Evolutionary conservation across 2,329 filamentous ascomycete species (phyloP).

Genomic region (Cercospora sojina): DNA sequence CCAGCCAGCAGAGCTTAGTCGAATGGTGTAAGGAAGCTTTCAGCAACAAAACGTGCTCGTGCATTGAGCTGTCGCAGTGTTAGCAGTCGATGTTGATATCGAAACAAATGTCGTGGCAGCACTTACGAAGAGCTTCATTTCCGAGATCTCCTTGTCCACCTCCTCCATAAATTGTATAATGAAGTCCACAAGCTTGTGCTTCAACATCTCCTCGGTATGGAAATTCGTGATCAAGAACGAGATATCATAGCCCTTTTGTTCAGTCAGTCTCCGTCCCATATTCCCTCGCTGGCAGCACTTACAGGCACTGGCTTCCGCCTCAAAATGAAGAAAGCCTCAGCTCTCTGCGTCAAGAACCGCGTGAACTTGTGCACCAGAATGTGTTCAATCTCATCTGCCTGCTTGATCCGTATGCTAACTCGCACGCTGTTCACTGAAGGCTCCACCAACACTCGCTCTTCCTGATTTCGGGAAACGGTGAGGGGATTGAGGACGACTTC

Average conservation of each 20-base stretch:
- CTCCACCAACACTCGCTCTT: constrained; percentile 94
- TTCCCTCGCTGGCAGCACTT: constrained; percentile 29
- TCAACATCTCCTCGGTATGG: constrained; percentile 97
- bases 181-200: constrained; percentile 98
- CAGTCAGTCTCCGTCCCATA: constrained; percentile 19
- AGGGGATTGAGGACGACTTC: constrained; percentile 92
- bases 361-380: constrained; percentile 99
- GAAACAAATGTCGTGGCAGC: neutral
- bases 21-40: constrained; percentile 89
- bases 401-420: constrained; percentile 98
- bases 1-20: constrained; percentile 21
- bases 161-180: constrained; percentile 99
- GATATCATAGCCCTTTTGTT: constrained; percentile 83
- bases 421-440: constrained; percentile 95
- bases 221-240: constrained; percentile 98
- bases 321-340: constrained; percentile 95
- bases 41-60: constrained; percentile 92
- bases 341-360: constrained; percentile 90
- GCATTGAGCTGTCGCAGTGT: constrained; percentile 73
- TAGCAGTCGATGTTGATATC: constrained; percentile 23
- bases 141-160: constrained; percentile 99
- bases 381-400: constrained; percentile 97
- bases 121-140: constrained; percentile 99
- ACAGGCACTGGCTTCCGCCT: constrained; percentile 94
- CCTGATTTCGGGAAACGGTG: constrained; percentile 90